Base-by-base conservation (phyloP, 2,329 filamentous ascomycete species). In the Diaporthe batatas region DNA sequence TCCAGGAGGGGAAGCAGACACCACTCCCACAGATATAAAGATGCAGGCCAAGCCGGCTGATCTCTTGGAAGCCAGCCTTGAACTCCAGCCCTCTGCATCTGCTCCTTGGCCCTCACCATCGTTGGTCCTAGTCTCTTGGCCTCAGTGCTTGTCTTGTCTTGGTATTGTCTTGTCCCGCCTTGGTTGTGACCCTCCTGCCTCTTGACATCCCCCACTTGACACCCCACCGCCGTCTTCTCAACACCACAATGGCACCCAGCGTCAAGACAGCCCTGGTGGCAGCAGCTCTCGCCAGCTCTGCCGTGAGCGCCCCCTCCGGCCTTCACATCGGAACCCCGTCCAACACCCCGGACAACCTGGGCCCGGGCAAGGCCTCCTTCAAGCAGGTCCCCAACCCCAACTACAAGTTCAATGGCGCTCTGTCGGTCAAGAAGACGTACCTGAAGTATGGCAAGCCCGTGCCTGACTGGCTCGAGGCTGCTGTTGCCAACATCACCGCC, bases 351-450 rank as follows among this genome's bases (percentile, higher is more conserved):
- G 44, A 53, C 25, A 49, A 64, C 12, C 23, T 68, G n/a, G 36
- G 69, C 55, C 29, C 72, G 5, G 72, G 72, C 55, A 74, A 44
- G 49, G 47, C 55, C 36, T 69, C 72, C 29, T 64, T 74, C 70
- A 74, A 65, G 64, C 72, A 74, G 71, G 74, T 76, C 36, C 68
- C 55, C n/a, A 76, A 76, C 70, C 75, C 75, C 21, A 65, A 74
- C 51, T 73, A 74, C 62, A 62, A 68, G 42, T 71, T 72, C 72
- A 72, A 72, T 54, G 75, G 75, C 23, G 57, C 75, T 25, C 51
- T 72, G 58, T 73, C 71, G 12, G 62, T 76, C 68, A 75, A 75
- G 74, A 76, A 76, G 75, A 75, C 75, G 10, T 76, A 76, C 54
- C 54, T 75, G 51, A 77, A 77, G 72, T 77, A 67, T 53, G 74